Conservation (phyloP, 1,284 basidiomycete species). For the Tilletia indica region DNA sequence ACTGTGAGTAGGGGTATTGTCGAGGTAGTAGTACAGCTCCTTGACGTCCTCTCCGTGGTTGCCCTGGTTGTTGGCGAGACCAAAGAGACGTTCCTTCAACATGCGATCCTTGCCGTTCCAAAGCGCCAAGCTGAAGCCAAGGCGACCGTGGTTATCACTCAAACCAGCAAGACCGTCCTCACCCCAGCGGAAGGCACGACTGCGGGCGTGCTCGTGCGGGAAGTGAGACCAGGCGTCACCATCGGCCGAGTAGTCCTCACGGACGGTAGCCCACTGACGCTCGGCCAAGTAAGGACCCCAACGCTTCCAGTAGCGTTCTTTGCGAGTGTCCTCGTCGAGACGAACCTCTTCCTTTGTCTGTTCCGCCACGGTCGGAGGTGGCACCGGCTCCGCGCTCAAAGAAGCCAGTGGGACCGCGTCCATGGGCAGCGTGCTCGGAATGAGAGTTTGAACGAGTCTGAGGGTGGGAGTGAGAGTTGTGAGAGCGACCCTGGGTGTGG, state of each 20-base stretch:
- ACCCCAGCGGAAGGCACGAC: conserved; percentile 94
- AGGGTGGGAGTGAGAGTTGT: conserved; percentile 19
- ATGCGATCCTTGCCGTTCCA: conserved; percentile 96
- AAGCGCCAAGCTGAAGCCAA: conserved; percentile 83
- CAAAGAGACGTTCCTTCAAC: conserved; percentile 92
- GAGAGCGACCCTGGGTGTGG: conserved; percentile 24
- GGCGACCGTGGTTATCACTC: conserved; percentile 89
- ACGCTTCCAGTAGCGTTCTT: conserved; percentile 85
- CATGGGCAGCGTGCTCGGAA: conserved; percentile 32
- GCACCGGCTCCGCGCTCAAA: conserved; percentile 28
- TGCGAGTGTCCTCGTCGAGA: conserved; percentile 66
- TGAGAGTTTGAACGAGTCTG: conserved; percentile 14
- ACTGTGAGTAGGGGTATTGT: conserved; percentile 95
- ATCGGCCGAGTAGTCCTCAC: conserved; percentile 93
- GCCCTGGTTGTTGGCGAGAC: conserved; percentile 83
- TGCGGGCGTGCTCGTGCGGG: conserved; percentile 89
- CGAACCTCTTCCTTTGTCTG: conserved; percentile 54
- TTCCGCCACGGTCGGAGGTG: conserved; percentile 30
- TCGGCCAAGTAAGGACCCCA: conserved; percentile 98
- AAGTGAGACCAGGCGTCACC: conserved; percentile 98
- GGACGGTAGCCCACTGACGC: conserved; percentile 96
- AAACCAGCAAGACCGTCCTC: conserved; percentile 96
- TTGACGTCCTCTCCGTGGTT: conserved; percentile 99
- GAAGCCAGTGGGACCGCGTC: conserved; percentile 33
- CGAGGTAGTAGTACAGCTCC: conserved; percentile 96